phyloP scores from a whole-genome alignment of 2,329 filamentous ascomycete genomes.

The Fusarium protoensiforme region DNA sequence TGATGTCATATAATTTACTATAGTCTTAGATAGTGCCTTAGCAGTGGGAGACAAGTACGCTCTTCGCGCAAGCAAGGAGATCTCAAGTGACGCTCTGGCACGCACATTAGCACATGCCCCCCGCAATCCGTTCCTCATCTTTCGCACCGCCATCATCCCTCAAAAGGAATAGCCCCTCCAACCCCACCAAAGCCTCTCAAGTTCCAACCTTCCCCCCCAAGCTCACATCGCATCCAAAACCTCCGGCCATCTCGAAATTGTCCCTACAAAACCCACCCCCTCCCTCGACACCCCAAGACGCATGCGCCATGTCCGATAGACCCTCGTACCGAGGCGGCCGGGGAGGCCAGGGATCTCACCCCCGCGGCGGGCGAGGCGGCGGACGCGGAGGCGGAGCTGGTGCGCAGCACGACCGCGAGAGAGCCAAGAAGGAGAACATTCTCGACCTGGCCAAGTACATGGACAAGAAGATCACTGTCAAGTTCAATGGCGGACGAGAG shows the following conservation, averaged over 20 bases:
- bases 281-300: conserved; percentile 19
- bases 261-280: conserved; percentile 7
- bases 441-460: conserved; percentile 95
- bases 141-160: not conserved
- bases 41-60: too few species aligned
- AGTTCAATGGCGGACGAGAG: conserved; percentile 95
- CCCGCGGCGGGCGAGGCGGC: conserved; percentile 57
- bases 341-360: conserved; percentile 55
- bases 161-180: conserved; percentile 12
- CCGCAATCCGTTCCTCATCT: not conserved
- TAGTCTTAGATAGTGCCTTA: too few species aligned
- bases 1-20: too few species aligned
- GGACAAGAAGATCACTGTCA: conserved; percentile 95
- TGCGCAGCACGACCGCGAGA: conserved; percentile 66
- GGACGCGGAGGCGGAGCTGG: conserved; percentile 58
- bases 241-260: conserved; percentile 1
- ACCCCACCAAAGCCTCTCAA: conserved; percentile 37
- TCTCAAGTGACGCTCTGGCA: not conserved
- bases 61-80: too few species aligned
- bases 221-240: conserved; percentile 21
- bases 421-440: conserved; percentile 98
- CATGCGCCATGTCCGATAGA: conserved; percentile 62
- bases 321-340: conserved; percentile 59
- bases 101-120: not conserved
- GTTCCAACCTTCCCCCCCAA: conserved; percentile 30